Evolutionary conservation across 2,329 filamentous ascomycete species (phyloP), one percentile per base, ranked within the genome.

Genomic region (Aspergillus brunneoviolaceus): DNA sequence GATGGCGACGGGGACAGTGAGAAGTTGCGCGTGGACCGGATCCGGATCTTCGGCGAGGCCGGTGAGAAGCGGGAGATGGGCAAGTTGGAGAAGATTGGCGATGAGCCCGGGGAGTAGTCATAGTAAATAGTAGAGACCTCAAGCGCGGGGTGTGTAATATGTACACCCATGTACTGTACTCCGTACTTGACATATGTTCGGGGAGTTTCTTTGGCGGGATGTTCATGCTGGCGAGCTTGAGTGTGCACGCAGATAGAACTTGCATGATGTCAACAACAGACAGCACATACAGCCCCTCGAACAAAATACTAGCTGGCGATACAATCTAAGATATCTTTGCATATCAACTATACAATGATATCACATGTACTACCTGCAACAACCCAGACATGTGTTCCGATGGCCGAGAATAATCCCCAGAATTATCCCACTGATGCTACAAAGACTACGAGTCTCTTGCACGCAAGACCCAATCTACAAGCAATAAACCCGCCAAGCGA

Each of bases 11-110:
- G 88, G 19, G 89, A 91, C 55, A 86, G 88, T 49, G 93, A 98
- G 74, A 93, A 91, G 81, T 89, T 95, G 60, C 87, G 95, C 59
- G 77, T 99, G 45, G 80, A 82, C 61, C 69, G 80, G 12, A 64
- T 82, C 57, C 73, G 80, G 48, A 81, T 98, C 58, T 88, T 98
- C 71, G 95, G 95, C 31, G 94, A 98, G 77, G 85, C 87, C 16
- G 94, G 95, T 14, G 89, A 96, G 82, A 96, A 96, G 85, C 85
- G 92, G 62, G 90, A 95, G 59, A 91, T 92, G 86, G 94, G 93
- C 67, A 96, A 96, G 82, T 80, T 99, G 66, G 92, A 98, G 83
- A 98, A 98, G 86, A 86, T 97, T 72, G 91, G 88, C 14, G 89
- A 96, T 68, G 89, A 91, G 73, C 76, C 80, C 29, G 86, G 87